Conservation (phyloP, 345 rosid species). For the Hibiscus mutabilis region DNA sequence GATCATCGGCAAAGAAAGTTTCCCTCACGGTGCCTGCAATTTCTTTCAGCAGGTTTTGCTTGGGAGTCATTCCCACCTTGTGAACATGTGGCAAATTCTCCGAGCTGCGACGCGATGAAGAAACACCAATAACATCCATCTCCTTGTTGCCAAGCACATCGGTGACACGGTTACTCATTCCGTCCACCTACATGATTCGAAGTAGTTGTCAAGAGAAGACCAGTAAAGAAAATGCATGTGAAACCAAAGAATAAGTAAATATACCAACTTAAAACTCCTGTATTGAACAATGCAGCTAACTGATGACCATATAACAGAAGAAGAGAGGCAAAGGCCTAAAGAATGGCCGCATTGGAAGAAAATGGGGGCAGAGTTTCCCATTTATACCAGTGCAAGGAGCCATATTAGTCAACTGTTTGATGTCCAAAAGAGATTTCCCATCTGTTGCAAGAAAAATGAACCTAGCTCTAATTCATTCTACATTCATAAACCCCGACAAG, state of each 20-base stretch:
- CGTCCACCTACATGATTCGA: background rate
- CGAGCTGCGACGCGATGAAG: constrained; percentile 15
- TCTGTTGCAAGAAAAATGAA: background rate
- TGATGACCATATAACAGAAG: background rate
- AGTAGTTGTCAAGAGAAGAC: background rate
- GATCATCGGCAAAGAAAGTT: constrained; percentile 81
- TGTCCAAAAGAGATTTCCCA: background rate
- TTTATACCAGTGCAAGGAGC: background rate
- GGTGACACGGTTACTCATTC: constrained; percentile 2
- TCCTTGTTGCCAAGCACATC: background rate
- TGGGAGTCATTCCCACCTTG: constrained; percentile 76
- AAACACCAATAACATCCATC: constrained; percentile 3
- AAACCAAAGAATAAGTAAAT: background rate
- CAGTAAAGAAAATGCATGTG: background rate
- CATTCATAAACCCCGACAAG: background rate
- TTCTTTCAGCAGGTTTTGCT: constrained; percentile 63
- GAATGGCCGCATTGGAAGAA: background rate
- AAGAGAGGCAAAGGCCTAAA: background rate
- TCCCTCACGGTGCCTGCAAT: constrained; percentile 52
- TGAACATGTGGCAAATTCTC: constrained; percentile 36
- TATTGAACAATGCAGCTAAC: background rate
- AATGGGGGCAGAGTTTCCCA: background rate
- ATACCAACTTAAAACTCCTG: background rate
- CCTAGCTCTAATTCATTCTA: constrained; percentile 4
- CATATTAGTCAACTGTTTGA: background rate